These are phyloP conservation scores for Sugiyamaella mastotermitis DNA, from an alignment of 805 yeast genomes.

Conservation along the genomic window DNA sequence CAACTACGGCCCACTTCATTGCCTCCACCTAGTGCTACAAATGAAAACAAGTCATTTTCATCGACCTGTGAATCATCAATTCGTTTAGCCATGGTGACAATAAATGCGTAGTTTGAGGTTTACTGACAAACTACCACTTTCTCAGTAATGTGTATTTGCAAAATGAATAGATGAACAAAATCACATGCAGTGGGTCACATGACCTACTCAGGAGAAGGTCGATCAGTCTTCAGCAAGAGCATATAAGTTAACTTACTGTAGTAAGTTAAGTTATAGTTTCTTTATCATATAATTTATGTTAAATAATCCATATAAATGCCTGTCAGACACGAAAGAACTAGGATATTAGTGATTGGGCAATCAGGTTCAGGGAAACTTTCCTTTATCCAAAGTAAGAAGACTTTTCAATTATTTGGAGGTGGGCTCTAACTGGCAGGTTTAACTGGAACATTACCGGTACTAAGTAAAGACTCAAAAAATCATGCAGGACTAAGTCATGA, in stretches of 20 bases:
- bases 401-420: neutral
- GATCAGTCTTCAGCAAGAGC: too few species aligned
- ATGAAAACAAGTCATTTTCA: conserved; percentile 43
- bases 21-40: conserved; percentile 95
- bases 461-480: conserved; percentile 7
- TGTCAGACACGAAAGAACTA: conserved; percentile 13
- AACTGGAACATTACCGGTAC: conserved; percentile 22
- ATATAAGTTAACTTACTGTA: too few species aligned
- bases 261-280: too few species aligned
- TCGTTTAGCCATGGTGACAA: too few species aligned
- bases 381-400: conserved; percentile 24
- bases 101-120: too few species aligned
- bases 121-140: too few species aligned
- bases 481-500: conserved; percentile 28
- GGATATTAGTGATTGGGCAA: conserved; percentile 30
- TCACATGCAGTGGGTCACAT: too few species aligned
- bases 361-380: conserved; percentile 31
- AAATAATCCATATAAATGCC: too few species aligned
- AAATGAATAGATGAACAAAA: too few species aligned
- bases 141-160: too few species aligned
- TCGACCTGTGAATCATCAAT: neutral
- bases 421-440: conserved; percentile 20
- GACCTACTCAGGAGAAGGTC: too few species aligned
- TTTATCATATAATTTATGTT: too few species aligned
- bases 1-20: conserved; percentile 97